Evolutionary conservation across 202 grass and related monocot species (phyloP).

Genomic region (Cymbopogon flexuosus): DNA sequence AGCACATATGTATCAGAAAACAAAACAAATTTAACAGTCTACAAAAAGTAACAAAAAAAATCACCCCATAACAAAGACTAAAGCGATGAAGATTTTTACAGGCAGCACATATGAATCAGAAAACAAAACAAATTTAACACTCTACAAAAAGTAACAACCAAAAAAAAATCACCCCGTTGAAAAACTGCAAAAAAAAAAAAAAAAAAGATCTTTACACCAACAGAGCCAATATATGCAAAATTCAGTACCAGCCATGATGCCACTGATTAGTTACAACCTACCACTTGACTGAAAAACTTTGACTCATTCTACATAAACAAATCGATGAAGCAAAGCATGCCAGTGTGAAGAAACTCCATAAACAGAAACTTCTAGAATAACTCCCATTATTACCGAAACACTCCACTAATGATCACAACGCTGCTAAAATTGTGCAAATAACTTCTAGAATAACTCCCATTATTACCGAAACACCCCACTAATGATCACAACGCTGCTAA

Average conservation of each 20-base stretch:
- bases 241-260: neutral
- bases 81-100: neutral
- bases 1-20: neutral
- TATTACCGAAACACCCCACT: neutral
- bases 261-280: neutral
- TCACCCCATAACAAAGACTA: neutral
- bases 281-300: neutral
- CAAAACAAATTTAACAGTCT: neutral
- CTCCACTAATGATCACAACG: no score
- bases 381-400: no score
- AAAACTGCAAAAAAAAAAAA: neutral
- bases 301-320: neutral
- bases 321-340: neutral
- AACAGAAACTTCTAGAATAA: neutral
- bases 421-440: no score
- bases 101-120: neutral
- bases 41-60: neutral
- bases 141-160: neutral
- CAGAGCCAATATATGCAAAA: neutral
- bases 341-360: neutral
- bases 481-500: neutral
- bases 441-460: neutral
- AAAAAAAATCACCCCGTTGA: neutral
- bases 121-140: neutral
- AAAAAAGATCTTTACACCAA: neutral